Evolutionary conservation across 352 stramenopile species (phyloP), one percentile per base, ranked within the genome.

Genomic region (Halophytophthora polymorphica): DNA sequence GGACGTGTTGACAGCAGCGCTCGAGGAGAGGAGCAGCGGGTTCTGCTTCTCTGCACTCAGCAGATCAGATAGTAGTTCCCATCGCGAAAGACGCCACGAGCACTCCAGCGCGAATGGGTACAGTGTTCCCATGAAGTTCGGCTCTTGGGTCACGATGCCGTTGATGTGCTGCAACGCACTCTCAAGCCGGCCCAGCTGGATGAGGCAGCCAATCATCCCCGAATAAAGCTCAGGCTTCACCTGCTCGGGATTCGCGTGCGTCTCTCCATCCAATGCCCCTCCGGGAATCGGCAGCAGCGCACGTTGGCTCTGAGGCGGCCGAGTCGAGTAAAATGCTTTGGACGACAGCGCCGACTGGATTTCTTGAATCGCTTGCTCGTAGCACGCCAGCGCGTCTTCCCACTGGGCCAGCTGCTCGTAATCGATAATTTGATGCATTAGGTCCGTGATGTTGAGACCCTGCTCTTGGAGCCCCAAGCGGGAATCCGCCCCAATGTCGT

Each of bases 131-230:
- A 90, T 86, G 41, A 84, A 85, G 25, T 88, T 66, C 1, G 83
- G 81, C 36, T 93, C 82, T 61, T 86, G 70, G 10, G 75, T 88
- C 5, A 86, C 73, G 37, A 95, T 93, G 15, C 85, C 85, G 38
- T 93, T 89, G 29, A 94, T 93, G 59, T 94, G 79, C 50, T 93
- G 83, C 17, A 95, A 61, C 11, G 83, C 85, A 53, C 77, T 93
- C 63, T 93, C 85, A 8, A 93, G 68, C 13, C 82, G 75, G 15
- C 85, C 85, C 2, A 95, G 64, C 53, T 93, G 82, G 25, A 93
- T 91, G n/a, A 93, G 50, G 40, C 85, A 93, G 10, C 78, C 60
- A 42, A 95, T 81, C 58, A 93, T 88, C 25, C 85, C 85, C 6
- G 72, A 79, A 58, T 93, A 95, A 23, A 95, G 50, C 14, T 84